Base-by-base conservation (phyloP, 2,329 filamentous ascomycete genomes). In the Fusarium humuli region DNA sequence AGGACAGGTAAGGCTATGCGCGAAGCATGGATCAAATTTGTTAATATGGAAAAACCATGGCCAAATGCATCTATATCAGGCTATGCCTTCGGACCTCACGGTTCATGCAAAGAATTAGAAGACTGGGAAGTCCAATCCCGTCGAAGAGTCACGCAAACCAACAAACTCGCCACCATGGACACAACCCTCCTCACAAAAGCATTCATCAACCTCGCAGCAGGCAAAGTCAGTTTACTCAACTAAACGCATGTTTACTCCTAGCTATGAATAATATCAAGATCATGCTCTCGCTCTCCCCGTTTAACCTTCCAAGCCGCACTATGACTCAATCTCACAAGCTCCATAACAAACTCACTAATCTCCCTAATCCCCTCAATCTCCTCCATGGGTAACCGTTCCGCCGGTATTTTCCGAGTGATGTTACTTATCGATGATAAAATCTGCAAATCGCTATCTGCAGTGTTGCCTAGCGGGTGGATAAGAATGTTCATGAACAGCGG, bases 181-280 rank as follows among this genome's bases (percentile, higher is more conserved):
- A 6, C 77, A 79, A 52, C 66, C 76, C 42, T 76, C 67, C 54
- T 76, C 71, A 20, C 73, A 81, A 59, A 79, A 78, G 11, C 34
- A 14, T 20, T 65, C 5, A 2, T 18, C 14, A 32, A 20, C 0
- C 46, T 65, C 0, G 61, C 54, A 7, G 79, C 77, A 18, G 82
- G 82, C 7, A 80, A 79, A 47, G 81, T 83, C 27, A 84, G 80
- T 66, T 68, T 84, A 37, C 58, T 81, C 18, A 83, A 82, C 13
- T 67, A 7, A 37, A n/a, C n/a, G 1, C 12, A 13, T 2, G n/a
- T 5, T 11, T 14, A 34, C 22, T 10, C 12, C 8, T 20, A 63
- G 27, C 27, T 64, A 37, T 69, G 64, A 30, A 71, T 68, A 2
- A 71, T 65, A 34, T 71, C 68, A 10, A 71, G 64, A n/a, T 71